phyloP scores from a whole-genome alignment of 257 asterid species.

The Catharanthus roseus region DNA sequence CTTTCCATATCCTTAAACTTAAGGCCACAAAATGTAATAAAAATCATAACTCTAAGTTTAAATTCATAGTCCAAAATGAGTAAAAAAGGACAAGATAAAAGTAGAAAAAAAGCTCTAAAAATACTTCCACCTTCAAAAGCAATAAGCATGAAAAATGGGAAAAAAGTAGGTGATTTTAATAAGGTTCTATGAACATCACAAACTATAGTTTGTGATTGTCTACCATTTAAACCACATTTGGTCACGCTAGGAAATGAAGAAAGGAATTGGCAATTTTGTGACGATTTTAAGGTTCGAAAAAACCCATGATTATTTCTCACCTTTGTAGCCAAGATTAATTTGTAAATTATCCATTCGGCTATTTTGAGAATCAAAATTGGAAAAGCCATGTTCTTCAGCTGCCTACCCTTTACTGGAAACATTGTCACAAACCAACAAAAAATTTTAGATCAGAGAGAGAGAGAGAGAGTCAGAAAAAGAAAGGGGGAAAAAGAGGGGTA shows the following conservation, averaged over 20 bases:
- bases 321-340: constrained; percentile 52
- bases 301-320: constrained; percentile 44
- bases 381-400: constrained; percentile 37
- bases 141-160: constrained; percentile 92
- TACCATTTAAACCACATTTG: constrained; percentile 28
- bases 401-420: background rate
- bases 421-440: background rate
- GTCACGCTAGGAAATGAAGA: constrained; percentile 31
- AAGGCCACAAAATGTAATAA: constrained; percentile 75
- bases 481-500: background rate
- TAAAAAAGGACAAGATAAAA: constrained; percentile 49
- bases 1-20: constrained; percentile 46
- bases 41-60: constrained; percentile 54
- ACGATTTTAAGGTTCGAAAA: background rate
- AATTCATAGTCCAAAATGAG: constrained; percentile 34
- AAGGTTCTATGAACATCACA: constrained; percentile 56
- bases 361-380: constrained; percentile 48
- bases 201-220: constrained; percentile 42
- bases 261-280: constrained; percentile 12
- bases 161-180: constrained; percentile 47
- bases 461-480: background rate
- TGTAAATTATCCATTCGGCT: constrained; percentile 52
- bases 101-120: constrained; percentile 57
- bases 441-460: background rate
- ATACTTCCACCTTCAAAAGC: constrained; percentile 88